A percentile compares a stretch with the other conserved stretches of the same genome.
Conservation (phyloP, 116 monocot species). For the Zostera marina region DNA sequence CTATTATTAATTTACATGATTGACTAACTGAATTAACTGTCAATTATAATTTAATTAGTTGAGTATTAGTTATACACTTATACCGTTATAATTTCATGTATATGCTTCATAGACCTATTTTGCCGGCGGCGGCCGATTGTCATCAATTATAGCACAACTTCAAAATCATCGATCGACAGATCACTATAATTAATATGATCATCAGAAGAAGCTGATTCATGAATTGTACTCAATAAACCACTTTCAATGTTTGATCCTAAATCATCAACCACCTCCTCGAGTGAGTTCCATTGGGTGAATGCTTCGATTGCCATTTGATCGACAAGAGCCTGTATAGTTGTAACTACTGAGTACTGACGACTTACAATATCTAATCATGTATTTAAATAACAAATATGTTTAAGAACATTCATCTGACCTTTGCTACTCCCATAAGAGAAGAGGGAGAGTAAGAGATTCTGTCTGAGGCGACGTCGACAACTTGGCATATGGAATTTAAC, state of each 20-base stretch:
- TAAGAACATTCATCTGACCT: constrained; percentile 19
- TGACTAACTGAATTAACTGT: too few relatives aligned
- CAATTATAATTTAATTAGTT: too few relatives aligned
- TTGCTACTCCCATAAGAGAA: constrained; percentile 30
- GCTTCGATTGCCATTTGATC: background rate
- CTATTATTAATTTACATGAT: too few relatives aligned
- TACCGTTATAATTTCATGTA: too few relatives aligned
- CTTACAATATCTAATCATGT: background rate
- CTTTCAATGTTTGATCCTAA: background rate
- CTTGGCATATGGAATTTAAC: constrained; percentile 49
- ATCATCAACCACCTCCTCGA: background rate
- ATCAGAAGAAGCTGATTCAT: too few relatives aligned
- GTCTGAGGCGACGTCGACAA: constrained; percentile 26
- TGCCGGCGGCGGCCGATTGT: too few relatives aligned
- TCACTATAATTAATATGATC: too few relatives aligned
- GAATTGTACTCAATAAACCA: too few relatives aligned
- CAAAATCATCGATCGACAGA: too few relatives aligned
- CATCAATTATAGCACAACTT: too few relatives aligned
- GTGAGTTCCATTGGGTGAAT: background rate
- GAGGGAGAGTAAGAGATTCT: constrained; percentile 27
- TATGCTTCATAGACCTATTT: too few relatives aligned
- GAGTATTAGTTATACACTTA: too few relatives aligned
- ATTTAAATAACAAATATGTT: background rate
- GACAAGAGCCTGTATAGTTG: constrained; percentile 4
- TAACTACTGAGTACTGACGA: background rate